phyloP scores from a whole-genome alignment of 345 rosid genomes.

The Lepidium didymum region DNA sequence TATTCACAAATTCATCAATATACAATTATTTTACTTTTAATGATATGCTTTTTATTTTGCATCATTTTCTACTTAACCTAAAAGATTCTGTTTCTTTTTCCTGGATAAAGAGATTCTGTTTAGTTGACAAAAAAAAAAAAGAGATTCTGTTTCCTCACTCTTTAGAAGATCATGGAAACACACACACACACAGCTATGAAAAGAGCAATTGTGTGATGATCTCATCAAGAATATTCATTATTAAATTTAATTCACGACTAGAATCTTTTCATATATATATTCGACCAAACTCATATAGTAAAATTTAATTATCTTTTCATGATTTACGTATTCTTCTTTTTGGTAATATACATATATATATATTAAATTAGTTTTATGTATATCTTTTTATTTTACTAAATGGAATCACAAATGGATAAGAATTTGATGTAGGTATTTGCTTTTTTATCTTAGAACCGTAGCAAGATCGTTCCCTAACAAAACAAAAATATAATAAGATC shows the following conservation, averaged over 20 bases:
- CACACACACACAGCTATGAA: not conserved
- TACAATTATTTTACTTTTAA: not conserved
- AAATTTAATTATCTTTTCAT: too few species aligned
- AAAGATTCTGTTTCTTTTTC: not conserved
- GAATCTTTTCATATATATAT: not conserved
- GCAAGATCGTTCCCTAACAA: too few species aligned
- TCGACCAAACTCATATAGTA: not conserved
- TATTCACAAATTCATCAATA: not conserved
- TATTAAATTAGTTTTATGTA: too few species aligned
- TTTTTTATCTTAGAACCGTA: too few species aligned
- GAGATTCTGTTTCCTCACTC: not conserved
- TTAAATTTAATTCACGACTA: not conserved
- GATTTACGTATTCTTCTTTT: too few species aligned
- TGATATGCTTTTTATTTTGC: slow-evolving; percentile 7
- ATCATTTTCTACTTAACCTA: not conserved
- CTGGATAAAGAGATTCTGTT: not conserved
- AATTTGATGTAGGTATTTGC: too few species aligned
- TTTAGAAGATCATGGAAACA: not conserved
- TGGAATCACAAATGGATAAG: too few species aligned
- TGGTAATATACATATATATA: too few species aligned
- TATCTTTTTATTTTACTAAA: too few species aligned
- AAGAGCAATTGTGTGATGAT: slow-evolving; percentile 8
- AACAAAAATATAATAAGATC: too few species aligned
- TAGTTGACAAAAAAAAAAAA: too few species aligned
- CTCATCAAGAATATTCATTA: slow-evolving; percentile 1